Conservation (phyloP, 192 early-diverging fungal species). For the Linnemannia elongata region DNA sequence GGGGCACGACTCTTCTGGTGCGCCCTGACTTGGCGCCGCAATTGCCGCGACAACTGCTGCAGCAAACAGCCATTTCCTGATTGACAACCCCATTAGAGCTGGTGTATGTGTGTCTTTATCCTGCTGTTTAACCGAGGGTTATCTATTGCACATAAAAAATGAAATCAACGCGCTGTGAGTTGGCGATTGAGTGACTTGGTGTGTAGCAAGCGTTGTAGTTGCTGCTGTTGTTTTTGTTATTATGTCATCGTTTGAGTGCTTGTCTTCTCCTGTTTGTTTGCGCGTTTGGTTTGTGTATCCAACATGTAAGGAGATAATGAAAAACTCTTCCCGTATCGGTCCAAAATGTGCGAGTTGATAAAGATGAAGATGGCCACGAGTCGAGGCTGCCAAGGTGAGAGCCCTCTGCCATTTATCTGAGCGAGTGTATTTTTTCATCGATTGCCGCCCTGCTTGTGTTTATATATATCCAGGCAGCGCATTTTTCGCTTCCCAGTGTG, state of each 20-base stretch:
- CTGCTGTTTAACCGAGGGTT: background rate
- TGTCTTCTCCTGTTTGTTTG: background rate
- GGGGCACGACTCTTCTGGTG: conserved; percentile 21
- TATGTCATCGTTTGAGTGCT: background rate
- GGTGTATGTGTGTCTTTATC: background rate
- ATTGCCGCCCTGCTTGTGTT: background rate
- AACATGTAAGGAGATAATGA: background rate
- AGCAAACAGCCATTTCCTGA: conserved; percentile 5
- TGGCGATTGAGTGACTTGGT: background rate
- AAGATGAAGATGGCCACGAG: background rate
- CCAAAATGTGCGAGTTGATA: too few relatives aligned
- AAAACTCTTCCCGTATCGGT: background rate
- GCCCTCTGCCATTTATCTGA: background rate
- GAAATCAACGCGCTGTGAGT: background rate
- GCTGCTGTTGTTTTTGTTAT: background rate
- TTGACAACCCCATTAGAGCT: background rate
- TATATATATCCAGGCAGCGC: background rate
- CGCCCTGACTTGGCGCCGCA: conserved; percentile 7
- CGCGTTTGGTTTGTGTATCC: background rate
- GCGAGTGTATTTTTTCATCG: background rate
- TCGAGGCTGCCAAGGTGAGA: background rate
- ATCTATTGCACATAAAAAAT: background rate
- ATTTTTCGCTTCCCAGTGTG: background rate
- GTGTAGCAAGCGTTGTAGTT: background rate
- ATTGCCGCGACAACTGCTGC: background rate